Conservation (phyloP, 345 rosid species). For the Euphorbia lathyris region DNA sequence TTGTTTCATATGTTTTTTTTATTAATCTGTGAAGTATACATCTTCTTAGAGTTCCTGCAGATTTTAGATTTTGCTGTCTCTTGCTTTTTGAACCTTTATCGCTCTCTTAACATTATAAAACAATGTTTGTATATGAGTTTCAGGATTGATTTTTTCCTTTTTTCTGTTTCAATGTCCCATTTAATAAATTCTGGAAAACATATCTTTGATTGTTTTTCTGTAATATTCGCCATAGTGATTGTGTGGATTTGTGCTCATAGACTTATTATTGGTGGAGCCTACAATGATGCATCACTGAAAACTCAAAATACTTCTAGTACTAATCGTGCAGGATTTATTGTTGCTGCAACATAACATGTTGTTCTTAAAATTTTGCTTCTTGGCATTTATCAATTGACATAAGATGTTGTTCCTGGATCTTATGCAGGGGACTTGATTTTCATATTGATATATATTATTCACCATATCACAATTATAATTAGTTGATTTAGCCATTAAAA, state of each 20-base stretch:
- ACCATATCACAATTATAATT: not conserved
- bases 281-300: conserved; percentile 51
- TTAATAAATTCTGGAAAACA: conserved; percentile 47
- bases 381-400: not conserved
- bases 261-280: conserved; percentile 93
- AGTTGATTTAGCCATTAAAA: not conserved
- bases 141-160: conserved; percentile 9
- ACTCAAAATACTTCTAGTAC: conserved; percentile 86
- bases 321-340: conserved; percentile 84
- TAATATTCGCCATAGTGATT: conserved; percentile 66
- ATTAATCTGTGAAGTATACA: not conserved
- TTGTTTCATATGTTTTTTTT: conserved; percentile 78
- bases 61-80: not conserved
- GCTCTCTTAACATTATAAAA: not conserved
- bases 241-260: conserved; percentile 92
- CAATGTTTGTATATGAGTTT: not conserved
- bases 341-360: conserved; percentile 84
- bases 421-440: not conserved
- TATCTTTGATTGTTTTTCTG: conserved; percentile 73
- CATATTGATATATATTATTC: not conserved
- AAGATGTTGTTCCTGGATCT: not conserved
- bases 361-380: conserved; percentile 13
- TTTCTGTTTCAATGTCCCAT: conserved; percentile 65
- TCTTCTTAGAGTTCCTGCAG: not conserved
- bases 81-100: not conserved